Conservation (phyloP, 768 basidiomycete genomes). For the Paxillus ammoniavirescens region DNA sequence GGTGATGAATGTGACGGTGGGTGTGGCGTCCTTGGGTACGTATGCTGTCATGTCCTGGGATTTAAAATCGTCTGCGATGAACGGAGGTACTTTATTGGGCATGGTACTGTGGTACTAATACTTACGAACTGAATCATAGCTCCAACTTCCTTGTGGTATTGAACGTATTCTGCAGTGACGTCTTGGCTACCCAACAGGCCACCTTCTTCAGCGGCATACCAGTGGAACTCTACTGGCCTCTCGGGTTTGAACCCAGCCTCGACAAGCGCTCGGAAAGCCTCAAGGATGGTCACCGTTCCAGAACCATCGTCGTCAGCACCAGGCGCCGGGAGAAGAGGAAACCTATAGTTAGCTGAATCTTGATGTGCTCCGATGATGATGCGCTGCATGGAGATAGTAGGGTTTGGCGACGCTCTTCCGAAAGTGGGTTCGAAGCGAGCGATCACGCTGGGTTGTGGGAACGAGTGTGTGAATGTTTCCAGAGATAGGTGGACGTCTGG, state of each 20-base stretch:
- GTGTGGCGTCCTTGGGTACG: slow-evolving; percentile 9
- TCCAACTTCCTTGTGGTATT: slow-evolving; percentile 40
- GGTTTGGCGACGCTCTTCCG: slow-evolving; percentile 3
- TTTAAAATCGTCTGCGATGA: neutral
- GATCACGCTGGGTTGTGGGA: slow-evolving; percentile 22
- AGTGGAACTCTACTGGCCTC: slow-evolving; percentile 74
- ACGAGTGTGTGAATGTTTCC: slow-evolving; percentile 19
- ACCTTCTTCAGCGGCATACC: slow-evolving; percentile 75
- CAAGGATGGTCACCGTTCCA: slow-evolving; percentile 77
- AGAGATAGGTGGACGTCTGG: slow-evolving; percentile 15
- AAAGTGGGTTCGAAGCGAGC: slow-evolving; percentile 23
- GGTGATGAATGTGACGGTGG: slow-evolving; percentile 30
- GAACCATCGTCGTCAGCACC: slow-evolving; percentile 55
- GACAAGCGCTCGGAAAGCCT: slow-evolving; percentile 71
- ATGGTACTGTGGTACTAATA: slow-evolving; percentile 11
- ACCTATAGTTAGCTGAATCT: slow-evolving; percentile 42
- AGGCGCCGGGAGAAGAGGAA: slow-evolving; percentile 42
- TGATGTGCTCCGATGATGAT: slow-evolving; percentile 43
- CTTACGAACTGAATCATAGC: slow-evolving; percentile 51
- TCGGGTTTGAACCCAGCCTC: slow-evolving; percentile 65
- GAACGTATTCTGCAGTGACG: slow-evolving; percentile 50
- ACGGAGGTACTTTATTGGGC: neutral
- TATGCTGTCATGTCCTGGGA: slow-evolving; percentile 40
- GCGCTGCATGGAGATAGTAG: slow-evolving; percentile 18
- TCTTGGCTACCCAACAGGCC: slow-evolving; percentile 38